phyloP scores from a whole-genome alignment of 768 basidiomycete species.

The Daedaleopsis nitida region DNA sequence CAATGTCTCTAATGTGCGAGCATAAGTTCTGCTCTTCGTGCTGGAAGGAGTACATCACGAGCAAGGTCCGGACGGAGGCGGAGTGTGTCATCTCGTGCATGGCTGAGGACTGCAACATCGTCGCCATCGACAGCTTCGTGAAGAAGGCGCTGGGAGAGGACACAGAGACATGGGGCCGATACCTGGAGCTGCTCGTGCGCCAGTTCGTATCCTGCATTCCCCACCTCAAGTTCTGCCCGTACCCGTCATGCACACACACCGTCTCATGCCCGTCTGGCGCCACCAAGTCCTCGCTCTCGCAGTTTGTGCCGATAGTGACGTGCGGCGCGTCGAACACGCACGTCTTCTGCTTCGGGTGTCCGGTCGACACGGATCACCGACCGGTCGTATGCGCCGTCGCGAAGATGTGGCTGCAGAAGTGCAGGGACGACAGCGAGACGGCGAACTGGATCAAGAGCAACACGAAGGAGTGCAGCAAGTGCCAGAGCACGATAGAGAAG shows the following conservation, averaged over 20 bases:
- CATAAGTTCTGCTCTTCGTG: conserved; percentile 85
- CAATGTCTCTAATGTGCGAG: conserved; percentile 75
- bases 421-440: conserved; percentile 96
- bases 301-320: conserved; percentile 84
- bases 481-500: conserved; percentile 99
- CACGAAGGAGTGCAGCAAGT: conserved; percentile 96
- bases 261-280: conserved; percentile 86
- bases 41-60: conserved; percentile 77
- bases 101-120: conserved; percentile 73
- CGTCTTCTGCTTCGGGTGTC: conserved; percentile 94
- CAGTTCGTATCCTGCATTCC: conserved; percentile 87
- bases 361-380: conserved; percentile 85
- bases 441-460: conserved; percentile 99
- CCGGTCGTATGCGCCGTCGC: conserved; percentile 90
- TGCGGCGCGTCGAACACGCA: conserved; percentile 74
- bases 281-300: conserved; percentile 69
- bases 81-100: conserved; percentile 77
- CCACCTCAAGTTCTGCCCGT: conserved; percentile 92
- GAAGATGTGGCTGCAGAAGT: conserved; percentile 95
- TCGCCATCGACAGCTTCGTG: conserved; percentile 67
- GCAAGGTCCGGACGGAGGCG: conserved; percentile 83
- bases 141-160: conserved; percentile 58
- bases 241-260: conserved; percentile 92
- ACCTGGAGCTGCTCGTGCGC: conserved; percentile 85
- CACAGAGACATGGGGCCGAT: conserved; percentile 60